These are phyloP conservation scores for Penicillium paradoxum DNA, from an alignment of 495 filamentous ascomycete species.

Conservation along the genomic window DNA sequence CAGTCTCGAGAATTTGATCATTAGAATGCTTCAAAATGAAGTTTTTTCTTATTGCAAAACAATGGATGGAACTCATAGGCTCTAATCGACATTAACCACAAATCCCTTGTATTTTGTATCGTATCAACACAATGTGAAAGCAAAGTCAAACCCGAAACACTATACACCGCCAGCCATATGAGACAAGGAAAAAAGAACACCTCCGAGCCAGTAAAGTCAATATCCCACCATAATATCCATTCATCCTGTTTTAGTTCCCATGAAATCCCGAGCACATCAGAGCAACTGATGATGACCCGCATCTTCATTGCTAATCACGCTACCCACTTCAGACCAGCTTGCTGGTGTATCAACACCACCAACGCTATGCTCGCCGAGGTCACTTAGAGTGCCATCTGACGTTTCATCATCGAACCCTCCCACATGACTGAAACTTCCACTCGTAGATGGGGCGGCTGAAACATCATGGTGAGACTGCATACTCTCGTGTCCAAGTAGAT, in stretches of 20 bases:
- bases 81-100: too few species aligned
- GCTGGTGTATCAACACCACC: slow-evolving; percentile 59
- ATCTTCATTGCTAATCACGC: slow-evolving; percentile 57
- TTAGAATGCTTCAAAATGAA: too few species aligned
- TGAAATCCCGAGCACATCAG: background rate
- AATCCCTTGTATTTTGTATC: too few species aligned
- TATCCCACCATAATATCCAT: slow-evolving; percentile 3
- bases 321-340: slow-evolving; percentile 77
- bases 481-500: slow-evolving; percentile 8
- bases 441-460: slow-evolving; percentile 34
- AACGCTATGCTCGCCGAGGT: slow-evolving; percentile 41
- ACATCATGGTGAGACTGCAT: slow-evolving; percentile 20
- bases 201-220: background rate
- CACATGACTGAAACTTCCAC: slow-evolving; percentile 36
- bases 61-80: too few species aligned
- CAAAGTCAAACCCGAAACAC: too few species aligned
- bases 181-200: background rate
- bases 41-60: too few species aligned
- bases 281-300: slow-evolving; percentile 28
- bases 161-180: too few species aligned
- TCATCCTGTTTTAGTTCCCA: background rate
- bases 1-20: too few species aligned
- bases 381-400: slow-evolving; percentile 61
- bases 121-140: too few species aligned
- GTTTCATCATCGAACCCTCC: slow-evolving; percentile 25